phyloP scores from a whole-genome alignment of 2,329 filamentous ascomycete genomes.

The Lecanicillium sp. region DNA sequence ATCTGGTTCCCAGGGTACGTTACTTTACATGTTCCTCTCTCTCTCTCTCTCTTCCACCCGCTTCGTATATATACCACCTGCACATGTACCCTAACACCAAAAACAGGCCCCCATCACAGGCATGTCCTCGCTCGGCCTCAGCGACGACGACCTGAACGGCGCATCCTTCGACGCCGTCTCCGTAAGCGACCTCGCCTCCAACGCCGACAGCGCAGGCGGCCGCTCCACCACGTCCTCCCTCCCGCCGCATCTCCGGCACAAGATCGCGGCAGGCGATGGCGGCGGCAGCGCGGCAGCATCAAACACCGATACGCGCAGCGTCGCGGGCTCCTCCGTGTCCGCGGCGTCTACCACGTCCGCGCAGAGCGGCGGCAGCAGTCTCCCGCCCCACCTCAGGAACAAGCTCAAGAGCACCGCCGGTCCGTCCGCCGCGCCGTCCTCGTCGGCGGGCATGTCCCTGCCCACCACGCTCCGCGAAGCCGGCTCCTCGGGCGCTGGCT shows the following conservation, averaged over 20 bases:
- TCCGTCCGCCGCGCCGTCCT: not conserved
- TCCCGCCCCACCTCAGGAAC: not conserved
- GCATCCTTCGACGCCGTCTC: not conserved
- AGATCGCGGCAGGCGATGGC: too few relatives aligned
- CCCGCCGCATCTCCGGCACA: conserved; percentile 11
- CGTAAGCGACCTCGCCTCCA: too few relatives aligned
- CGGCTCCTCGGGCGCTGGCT: not conserved
- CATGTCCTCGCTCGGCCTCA: conserved; percentile 20
- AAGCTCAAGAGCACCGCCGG: not conserved
- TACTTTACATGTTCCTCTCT: too few relatives aligned
- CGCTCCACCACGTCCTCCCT: conserved; percentile 1
- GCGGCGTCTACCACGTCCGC: conserved; percentile 6
- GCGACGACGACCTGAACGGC: conserved; percentile 7
- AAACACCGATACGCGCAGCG: too few relatives aligned
- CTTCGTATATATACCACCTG: too few relatives aligned
- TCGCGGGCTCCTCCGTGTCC: not conserved
- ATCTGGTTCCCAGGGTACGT: conserved; percentile 1
- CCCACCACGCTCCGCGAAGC: conserved; percentile 5
- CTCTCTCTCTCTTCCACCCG: too few relatives aligned
- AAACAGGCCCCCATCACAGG: conserved; percentile 24
- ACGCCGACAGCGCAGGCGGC: too few relatives aligned
- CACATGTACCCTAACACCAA: conserved; percentile 14
- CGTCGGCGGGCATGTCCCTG: not conserved
- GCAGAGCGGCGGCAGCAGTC: not conserved
- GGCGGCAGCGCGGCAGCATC: too few relatives aligned